phyloP scores from a whole-genome alignment of 371 early-diverging fungal species.

The Sporodiniella umbellata region DNA sequence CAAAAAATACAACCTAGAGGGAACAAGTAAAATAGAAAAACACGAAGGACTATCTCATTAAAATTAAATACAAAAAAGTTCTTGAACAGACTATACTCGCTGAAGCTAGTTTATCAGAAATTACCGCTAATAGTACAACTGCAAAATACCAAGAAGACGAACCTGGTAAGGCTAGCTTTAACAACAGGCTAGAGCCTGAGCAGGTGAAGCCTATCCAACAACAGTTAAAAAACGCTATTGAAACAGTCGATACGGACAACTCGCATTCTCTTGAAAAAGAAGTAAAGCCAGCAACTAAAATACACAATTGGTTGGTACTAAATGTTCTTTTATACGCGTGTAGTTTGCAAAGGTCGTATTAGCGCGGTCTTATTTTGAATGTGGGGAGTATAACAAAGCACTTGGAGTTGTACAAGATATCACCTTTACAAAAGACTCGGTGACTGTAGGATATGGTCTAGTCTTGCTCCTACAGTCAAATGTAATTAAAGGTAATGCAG shows the following conservation, averaged over 20 bases:
- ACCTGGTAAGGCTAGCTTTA: constrained; percentile 24
- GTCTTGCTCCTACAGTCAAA: constrained; percentile 49
- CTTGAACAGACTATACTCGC: constrained; percentile 46
- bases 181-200: constrained; percentile 21
- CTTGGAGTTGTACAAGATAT: constrained; percentile 27
- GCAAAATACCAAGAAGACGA: constrained; percentile 24
- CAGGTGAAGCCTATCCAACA: constrained; percentile 25
- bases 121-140: background rate
- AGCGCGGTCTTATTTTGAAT: constrained; percentile 36
- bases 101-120: constrained; percentile 23
- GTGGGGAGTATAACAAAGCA: constrained; percentile 31
- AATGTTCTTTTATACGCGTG: background rate
- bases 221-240: constrained; percentile 21
- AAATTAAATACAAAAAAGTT: constrained; percentile 16
- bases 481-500: constrained; percentile 46
- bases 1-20: constrained; percentile 56
- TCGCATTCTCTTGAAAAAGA: constrained; percentile 20
- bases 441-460: constrained; percentile 49
- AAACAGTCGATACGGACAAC: constrained; percentile 9
- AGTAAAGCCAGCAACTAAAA: constrained; percentile 13
- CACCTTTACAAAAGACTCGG: constrained; percentile 27
- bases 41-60: too few species aligned
- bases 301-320: background rate
- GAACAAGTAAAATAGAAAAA: constrained; percentile 40
- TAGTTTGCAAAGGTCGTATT: constrained; percentile 44